Base-by-base conservation (phyloP, 352 stramenopile genomes). In the Phytophthora gonapodyides region DNA sequence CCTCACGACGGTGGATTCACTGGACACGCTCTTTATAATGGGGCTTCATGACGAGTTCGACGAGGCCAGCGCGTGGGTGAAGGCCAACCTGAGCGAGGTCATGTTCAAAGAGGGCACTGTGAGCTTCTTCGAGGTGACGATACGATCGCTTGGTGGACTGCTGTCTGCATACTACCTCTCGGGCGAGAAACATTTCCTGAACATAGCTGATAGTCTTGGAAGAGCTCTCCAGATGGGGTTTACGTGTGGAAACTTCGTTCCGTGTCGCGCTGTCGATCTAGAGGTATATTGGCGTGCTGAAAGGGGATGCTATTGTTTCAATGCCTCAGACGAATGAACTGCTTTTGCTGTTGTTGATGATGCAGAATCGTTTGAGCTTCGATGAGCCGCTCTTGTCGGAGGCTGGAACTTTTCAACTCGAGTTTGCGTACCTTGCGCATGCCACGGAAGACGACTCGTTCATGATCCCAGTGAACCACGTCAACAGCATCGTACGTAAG, bases 21-120 rank as follows among this genome's bases (percentile, higher is more conserved):
- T 92, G 10, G 83, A 92, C 50, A 92, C 82, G 38, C 70, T 91
- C 37, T 82, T 88, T 47, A 36, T 91, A 7, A 71, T 89, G 59
- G 78, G 80, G 0, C 38, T 91, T 5, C 67, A 85, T 15, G 66
- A 85, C 35, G 82, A 89, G 24, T 92, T 87, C 43, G 68, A 87
- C 37, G 68, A 84, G 40, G 80, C 82, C 1, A 87, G 72, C 19
- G 53, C 69, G 5, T 91, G 80, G 82, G 54, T 73, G 19, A 82
- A 78, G 45, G 49, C n/a, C 12, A 77, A 89, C 42, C 38, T 89
- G 15, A 54, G 58, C 2, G 34, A 61, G 2, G 43, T 27, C 9
- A 74, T 91, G 61, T 68, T 82, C 2, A 54, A 70, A 27, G 48
- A 42, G 3, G 66, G 64, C 13, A 57, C 50, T 24, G 71, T 91